These are phyloP conservation scores for Paramecium biaurelia DNA, from an alignment of 73 alveolate genomes.

Conservation along the genomic window DNA sequence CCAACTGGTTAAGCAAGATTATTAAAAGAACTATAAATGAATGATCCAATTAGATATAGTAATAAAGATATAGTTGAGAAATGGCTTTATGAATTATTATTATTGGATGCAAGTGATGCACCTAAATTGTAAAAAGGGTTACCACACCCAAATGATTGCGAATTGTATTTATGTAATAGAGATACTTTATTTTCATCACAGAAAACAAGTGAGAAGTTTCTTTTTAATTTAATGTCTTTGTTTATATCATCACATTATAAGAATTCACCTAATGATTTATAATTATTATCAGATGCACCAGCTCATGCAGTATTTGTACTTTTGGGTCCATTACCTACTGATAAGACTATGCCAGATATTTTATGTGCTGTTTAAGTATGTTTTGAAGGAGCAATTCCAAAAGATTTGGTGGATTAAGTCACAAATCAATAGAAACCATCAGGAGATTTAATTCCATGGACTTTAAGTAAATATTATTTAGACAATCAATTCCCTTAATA, in stretches of 20 bases:
- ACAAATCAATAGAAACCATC: slow-evolving; percentile 88
- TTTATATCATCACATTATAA: slow-evolving; percentile 99
- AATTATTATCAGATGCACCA: slow-evolving; percentile 99
- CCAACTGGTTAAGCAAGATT: slow-evolving; percentile 68
- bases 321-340: slow-evolving; percentile 88
- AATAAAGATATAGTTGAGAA: slow-evolving; percentile 96
- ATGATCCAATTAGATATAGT: slow-evolving; percentile 99
- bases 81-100: slow-evolving; percentile 96
- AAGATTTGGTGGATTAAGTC: slow-evolving; percentile 78
- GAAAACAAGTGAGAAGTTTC: slow-evolving; percentile 95
- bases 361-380: slow-evolving; percentile 97
- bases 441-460: slow-evolving; percentile 99
- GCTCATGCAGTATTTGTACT: slow-evolving; percentile 98
- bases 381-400: slow-evolving; percentile 85
- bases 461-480: slow-evolving; percentile 95
- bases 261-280: slow-evolving; percentile 99
- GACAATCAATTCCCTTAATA: slow-evolving; percentile 93
- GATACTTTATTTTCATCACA: slow-evolving; percentile 98
- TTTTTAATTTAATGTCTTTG: slow-evolving; percentile 94
- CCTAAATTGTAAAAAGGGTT: slow-evolving; percentile 69
- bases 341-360: slow-evolving; percentile 93
- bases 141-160: slow-evolving; percentile 94
- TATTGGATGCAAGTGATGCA: slow-evolving; percentile 82
- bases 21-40: slow-evolving; percentile 81
- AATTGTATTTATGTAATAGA: slow-evolving; percentile 97